Evolutionary conservation across 805 yeast species (phyloP).

Genomic region (Hemisphaericaspora nanyangensis): DNA sequence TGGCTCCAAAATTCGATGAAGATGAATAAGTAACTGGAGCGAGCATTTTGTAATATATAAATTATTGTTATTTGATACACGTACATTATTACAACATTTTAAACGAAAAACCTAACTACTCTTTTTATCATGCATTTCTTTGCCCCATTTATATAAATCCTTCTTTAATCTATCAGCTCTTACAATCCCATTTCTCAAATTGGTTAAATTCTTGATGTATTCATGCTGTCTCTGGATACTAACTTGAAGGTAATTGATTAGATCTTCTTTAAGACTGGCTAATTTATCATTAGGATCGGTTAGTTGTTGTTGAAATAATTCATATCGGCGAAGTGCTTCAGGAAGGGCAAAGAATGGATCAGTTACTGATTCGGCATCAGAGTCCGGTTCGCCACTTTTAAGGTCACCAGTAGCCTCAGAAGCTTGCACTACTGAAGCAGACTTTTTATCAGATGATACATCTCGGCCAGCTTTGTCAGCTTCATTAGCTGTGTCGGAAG

Average conservation of each 20-base stretch:
- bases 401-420: too few species aligned
- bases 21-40: conserved; percentile 50
- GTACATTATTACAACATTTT: neutral
- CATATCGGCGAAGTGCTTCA: conserved; percentile 29
- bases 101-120: conserved; percentile 12
- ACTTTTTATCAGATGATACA: conserved; percentile 4
- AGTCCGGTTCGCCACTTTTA: too few species aligned
- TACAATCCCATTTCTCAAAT: conserved; percentile 68
- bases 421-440: too few species aligned
- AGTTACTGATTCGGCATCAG: conserved; percentile 1
- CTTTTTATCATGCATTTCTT: conserved; percentile 63
- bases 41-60: neutral
- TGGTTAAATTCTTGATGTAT: conserved; percentile 73
- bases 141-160: conserved; percentile 76
- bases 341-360: conserved; percentile 60
- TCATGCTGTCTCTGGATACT: conserved; percentile 61
- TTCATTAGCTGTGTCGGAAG: conserved; percentile 1
- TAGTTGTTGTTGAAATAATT: conserved; percentile 22
- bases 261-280: conserved; percentile 59
- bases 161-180: conserved; percentile 74
- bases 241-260: conserved; percentile 40
- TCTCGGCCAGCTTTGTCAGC: conserved; percentile 4
- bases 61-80: neutral
- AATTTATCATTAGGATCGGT: conserved; percentile 21
- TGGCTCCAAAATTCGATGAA: conserved; percentile 97